Conservation (phyloP, 345 rosid species). For the Eucalyptus tenuipes region DNA sequence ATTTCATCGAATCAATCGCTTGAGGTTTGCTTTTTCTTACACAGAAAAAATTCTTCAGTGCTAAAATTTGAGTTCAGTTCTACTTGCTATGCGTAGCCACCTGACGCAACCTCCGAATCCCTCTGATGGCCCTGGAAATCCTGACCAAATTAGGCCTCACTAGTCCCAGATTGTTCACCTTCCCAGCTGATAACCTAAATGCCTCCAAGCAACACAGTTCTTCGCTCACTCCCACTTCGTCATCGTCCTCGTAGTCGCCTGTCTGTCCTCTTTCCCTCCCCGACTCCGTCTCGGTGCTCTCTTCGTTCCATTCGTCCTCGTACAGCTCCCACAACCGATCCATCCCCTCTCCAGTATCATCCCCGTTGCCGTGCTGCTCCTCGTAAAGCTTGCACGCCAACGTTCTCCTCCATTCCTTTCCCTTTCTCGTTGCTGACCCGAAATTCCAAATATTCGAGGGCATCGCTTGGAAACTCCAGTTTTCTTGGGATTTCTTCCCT, state of each 20-base stretch:
- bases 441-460: constrained; percentile 27
- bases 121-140: constrained; percentile 56
- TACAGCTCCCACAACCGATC: constrained; percentile 76
- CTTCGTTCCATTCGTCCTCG: constrained; percentile 36
- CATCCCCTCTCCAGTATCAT: constrained; percentile 56
- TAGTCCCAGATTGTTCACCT: constrained; percentile 66
- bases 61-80: neutral
- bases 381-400: constrained; percentile 73
- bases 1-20: neutral
- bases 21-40: neutral
- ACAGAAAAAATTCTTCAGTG: neutral
- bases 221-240: constrained; percentile 16
- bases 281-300: constrained; percentile 7
- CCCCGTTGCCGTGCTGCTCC: constrained; percentile 31
- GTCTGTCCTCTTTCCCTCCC: constrained; percentile 15
- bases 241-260: constrained; percentile 31
- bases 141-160: constrained; percentile 62
- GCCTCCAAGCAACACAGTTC: constrained; percentile 84
- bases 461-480: neutral
- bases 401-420: constrained; percentile 86
- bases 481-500: neutral
- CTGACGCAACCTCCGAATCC: constrained; percentile 63
- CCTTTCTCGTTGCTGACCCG: constrained; percentile 62
- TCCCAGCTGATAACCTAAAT: constrained; percentile 70
- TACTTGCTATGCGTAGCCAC: constrained; percentile 16